Base-by-base conservation (phyloP, 441 rosid genomes). In the Mallotus repandus region DNA sequence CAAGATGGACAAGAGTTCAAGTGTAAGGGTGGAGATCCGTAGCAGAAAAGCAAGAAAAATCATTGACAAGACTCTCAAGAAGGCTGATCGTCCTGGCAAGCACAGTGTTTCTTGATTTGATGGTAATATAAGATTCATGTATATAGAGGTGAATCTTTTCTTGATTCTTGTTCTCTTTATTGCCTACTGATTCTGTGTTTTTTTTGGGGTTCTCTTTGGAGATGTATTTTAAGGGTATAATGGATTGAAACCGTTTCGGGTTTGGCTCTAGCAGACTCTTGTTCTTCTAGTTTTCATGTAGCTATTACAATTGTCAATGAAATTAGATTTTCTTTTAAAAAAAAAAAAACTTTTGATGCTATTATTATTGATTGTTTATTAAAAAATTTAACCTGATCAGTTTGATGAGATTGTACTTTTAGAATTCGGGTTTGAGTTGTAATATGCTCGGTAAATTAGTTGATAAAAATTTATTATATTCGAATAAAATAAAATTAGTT, bases 11-110 rank as follows among this genome's bases (percentile, higher is more conserved):
- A 95, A 93, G 81, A 91, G 97, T 82, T 77, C 97, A 0, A 96
- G 99, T 69, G 98, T 93, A 16, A 90, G 78, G 81, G 97, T 91
- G 0, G 97, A 91, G 84, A 96, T 96, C 77, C 91, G 98, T 13
- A 91, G 99, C 85, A 82, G 91, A 75, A 96, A 93, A 82, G 94
- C 97, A 0, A 85, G 78, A 32, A 79, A 85, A 73, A 86, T 96
- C 73, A 96, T 96, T 16, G 90, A 91, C 43, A 88, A 96, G 83
- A 96, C 97, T 7, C 82, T 96, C 69, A 80, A 86, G 77, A 85
- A 74, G n/a, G 97, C 99, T 49, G 99, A 96, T 84, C 84, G 76
- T 38, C 96, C 97, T 0, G 94, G 88, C 41, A 86, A 90, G 55
- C 84, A 86, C 52, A 83, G 77, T 72, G 58, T 88, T 76, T 19